Evolutionary conservation across 1,139 yeast genomes (phyloP).

Genomic region (Taphrina betulina): DNA sequence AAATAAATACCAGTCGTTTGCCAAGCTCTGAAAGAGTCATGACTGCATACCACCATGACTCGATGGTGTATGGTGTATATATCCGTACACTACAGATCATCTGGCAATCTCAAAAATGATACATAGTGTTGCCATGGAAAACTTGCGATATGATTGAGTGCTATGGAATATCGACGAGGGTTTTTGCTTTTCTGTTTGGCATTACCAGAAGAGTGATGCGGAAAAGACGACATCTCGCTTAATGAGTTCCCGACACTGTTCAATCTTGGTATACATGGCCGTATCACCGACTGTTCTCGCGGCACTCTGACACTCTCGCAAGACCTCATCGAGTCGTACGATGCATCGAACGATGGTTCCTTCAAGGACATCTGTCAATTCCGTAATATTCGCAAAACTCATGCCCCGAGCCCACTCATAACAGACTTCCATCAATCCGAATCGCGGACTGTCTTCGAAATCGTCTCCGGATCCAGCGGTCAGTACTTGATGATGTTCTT

Average conservation of each 20-base stretch:
- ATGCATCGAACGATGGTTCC: conserved; percentile 98
- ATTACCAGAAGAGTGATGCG: conserved; percentile 81
- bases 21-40: too few species aligned
- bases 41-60: too few species aligned
- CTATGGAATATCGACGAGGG: too few species aligned
- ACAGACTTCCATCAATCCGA: conserved; percentile 87
- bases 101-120: too few species aligned
- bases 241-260: conserved; percentile 87
- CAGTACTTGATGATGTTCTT: conserved; percentile 62
- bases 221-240: conserved; percentile 97
- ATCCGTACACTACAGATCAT: too few species aligned
- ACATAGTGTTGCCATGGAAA: too few species aligned
- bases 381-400: conserved; percentile 85
- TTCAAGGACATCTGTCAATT: conserved; percentile 83
- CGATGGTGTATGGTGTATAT: too few species aligned
- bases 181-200: too few species aligned
- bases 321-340: conserved; percentile 87
- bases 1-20: too few species aligned
- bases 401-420: conserved; percentile 98
- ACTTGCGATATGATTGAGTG: too few species aligned
- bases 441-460: conserved; percentile 74
- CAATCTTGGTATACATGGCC: conserved; percentile 80
- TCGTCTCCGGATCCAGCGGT: conserved; percentile 36
- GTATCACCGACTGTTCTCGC: conserved; percentile 94
- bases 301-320: conserved; percentile 92